Base-by-base conservation (phyloP, 768 basidiomycete species). In the Mycena indigotica region DNA sequence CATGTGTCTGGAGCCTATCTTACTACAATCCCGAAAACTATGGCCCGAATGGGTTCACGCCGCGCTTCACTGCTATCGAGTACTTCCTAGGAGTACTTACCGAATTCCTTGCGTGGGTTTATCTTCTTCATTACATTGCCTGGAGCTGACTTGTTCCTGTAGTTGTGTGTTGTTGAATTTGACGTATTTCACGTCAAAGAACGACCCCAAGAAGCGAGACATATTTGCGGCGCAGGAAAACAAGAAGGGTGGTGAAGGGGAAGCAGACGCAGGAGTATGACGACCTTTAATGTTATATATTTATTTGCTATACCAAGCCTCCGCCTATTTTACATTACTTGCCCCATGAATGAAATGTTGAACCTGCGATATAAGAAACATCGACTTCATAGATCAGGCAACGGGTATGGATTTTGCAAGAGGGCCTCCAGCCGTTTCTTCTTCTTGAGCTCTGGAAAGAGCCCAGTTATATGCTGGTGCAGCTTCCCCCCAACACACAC, bases 401-500 rank as follows among this genome's bases (percentile, higher is more conserved):
- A 52, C 23, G 71, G 72, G 38, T 76, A 73, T 10, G 40, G 57
- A 52, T 75, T 76, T 51, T 65, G 62, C 67, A 76, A 52, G 41
- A 77, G 57, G 24, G 70, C 62, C 45, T 53, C 49, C 35, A 67
- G 69, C 40, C 66, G 66, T 52, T 65, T 66, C 44, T 68, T 65
- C 53, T 60, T 56, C 30, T 65, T 66, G 28, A 68, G 24, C 57
- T 65, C 60, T 6, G 50, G 56, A 28, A 69, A 67, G 40, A 59
- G 55, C 6, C 39, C 59, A 25, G 52, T 48, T 26, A 73, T 62
- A 55, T 71, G 72, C 35, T 64, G 56, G 41, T 67, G 70, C 8
- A 75, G 57, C 21, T 64, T 57, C 17, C 78, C 77, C 25, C 63
- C 45, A 17, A 75, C 62, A 28, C 67, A 69, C 1, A 75, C 76